Conservation (phyloP, 805 yeast species). For the Candida caryicola region DNA sequence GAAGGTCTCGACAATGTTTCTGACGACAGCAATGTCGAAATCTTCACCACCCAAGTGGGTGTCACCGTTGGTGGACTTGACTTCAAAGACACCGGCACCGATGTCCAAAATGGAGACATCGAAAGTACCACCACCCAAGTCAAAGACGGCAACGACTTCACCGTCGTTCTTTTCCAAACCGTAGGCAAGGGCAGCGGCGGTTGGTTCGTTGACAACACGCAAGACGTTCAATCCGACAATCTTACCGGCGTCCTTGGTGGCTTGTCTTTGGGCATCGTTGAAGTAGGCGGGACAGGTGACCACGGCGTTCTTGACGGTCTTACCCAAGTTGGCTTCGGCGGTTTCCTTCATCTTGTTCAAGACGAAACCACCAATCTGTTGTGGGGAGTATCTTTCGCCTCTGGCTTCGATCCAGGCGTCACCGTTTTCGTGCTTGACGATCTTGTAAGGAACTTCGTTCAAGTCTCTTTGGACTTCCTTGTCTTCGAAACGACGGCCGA, state of each 20-base stretch:
- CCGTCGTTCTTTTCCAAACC: constrained; percentile 82
- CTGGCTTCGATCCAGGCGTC: constrained; percentile 96
- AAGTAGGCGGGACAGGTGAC: constrained; percentile 90
- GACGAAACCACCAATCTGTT: constrained; percentile 90
- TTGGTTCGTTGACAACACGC: constrained; percentile 88
- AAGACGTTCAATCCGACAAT: constrained; percentile 90
- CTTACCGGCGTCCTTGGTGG: constrained; percentile 96
- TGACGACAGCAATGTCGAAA: constrained; percentile 82
- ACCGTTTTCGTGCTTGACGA: constrained; percentile 85
- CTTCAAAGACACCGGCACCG: constrained; percentile 97
- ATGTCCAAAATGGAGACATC: constrained; percentile 95
- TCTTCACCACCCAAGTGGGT: constrained; percentile 93
- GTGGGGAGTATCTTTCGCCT: constrained; percentile 86
- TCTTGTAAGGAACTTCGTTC: constrained; percentile 84
- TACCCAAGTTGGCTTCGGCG: constrained; percentile 89
- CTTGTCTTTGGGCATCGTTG: constrained; percentile 90
- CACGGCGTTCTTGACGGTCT: constrained; percentile 83
- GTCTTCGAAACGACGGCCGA: constrained; percentile 90
- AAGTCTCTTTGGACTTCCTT: constrained; percentile 87
- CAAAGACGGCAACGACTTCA: constrained; percentile 92
- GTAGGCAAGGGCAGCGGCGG: constrained; percentile 92
- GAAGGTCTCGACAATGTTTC: constrained; percentile 78
- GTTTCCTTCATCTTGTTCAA: constrained; percentile 98
- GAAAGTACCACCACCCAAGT: constrained; percentile 98
- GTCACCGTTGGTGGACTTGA: constrained; percentile 95